Conservation (phyloP, 129 eudicot genomes). For the Flaveria linearis region DNA sequence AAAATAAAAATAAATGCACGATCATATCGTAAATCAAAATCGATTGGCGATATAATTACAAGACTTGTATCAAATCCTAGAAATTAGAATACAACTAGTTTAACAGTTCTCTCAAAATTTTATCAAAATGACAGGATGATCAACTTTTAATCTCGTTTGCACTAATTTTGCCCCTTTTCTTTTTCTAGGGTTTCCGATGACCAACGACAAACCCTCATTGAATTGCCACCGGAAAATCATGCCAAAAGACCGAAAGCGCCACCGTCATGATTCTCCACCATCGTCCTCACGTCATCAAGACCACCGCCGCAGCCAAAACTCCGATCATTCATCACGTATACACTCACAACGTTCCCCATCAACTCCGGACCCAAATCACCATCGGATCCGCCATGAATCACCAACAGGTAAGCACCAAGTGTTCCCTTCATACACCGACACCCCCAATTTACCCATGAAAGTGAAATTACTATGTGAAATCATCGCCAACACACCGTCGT, state of each 20-base stretch:
- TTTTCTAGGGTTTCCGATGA: slow-evolving; percentile 36
- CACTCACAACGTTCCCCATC: slow-evolving; percentile 22
- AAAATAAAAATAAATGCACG: no score
- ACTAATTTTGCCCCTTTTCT: not conserved
- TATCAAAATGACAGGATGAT: no score
- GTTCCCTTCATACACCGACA: slow-evolving; percentile 52
- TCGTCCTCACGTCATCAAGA: not conserved
- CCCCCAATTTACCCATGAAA: slow-evolving; percentile 58
- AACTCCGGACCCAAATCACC: slow-evolving; percentile 23
- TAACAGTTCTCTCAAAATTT: no score
- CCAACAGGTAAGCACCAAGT: slow-evolving; percentile 56
- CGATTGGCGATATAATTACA: no score
- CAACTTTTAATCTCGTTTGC: no score
- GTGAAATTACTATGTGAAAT: slow-evolving; percentile 70
- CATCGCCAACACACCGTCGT: slow-evolving; percentile 49
- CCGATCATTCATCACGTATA: slow-evolving; percentile 35
- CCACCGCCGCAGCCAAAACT: slow-evolving; percentile 25
- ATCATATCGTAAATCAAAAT: no score
- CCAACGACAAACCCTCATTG: slow-evolving; percentile 13
- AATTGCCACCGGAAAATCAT: slow-evolving; percentile 19
- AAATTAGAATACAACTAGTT: no score
- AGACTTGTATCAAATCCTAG: no score
- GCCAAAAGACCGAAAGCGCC: slow-evolving; percentile 31
- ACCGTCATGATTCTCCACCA: slow-evolving; percentile 2
- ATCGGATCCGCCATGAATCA: slow-evolving; percentile 23